These are phyloP conservation scores for Ascochyta fabae DNA, from an alignment of 2,329 filamentous ascomycete species.

Conservation along the genomic window DNA sequence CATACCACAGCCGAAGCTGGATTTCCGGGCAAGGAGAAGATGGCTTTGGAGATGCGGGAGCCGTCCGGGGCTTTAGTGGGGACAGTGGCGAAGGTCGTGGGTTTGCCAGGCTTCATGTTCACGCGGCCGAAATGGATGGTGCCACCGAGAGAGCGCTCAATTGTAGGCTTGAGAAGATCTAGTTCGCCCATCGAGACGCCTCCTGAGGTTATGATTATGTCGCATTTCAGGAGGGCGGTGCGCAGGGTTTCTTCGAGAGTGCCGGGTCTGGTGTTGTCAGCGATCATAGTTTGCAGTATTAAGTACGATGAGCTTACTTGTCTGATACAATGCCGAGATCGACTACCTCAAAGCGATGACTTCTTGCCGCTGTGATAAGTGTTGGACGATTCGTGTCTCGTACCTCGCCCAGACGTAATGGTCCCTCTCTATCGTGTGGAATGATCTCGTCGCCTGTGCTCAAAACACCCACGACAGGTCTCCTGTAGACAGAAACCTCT, in stretches of 20 bases:
- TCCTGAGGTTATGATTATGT: constrained; percentile 88
- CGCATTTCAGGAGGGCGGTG: constrained; percentile 73
- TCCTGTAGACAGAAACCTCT: constrained; percentile 74
- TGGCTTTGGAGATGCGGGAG: constrained; percentile 67
- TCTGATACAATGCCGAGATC: constrained; percentile 88
- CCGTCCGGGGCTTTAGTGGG: constrained; percentile 60
- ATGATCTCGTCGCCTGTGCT: constrained; percentile 97
- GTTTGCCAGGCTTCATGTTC: constrained; percentile 97
- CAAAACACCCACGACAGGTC: constrained; percentile 81
- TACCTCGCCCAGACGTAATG: constrained; percentile 80
- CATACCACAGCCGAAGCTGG: constrained; percentile 92
- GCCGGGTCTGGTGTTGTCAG: constrained; percentile 59
- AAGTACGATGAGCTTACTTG: constrained; percentile 50
- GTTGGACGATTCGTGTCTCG: constrained; percentile 92
- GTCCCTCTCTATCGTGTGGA: constrained; percentile 68
- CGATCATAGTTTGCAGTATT: constrained; percentile 15
- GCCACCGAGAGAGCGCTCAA: constrained; percentile 86
- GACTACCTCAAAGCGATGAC: constrained; percentile 77
- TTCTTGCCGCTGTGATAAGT: constrained; percentile 76
- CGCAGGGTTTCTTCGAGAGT: constrained; percentile 80
- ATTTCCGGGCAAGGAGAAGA: constrained; percentile 94
- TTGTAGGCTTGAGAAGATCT: constrained; percentile 93
- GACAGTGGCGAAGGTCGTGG: constrained; percentile 93
- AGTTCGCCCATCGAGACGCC: constrained; percentile 98
- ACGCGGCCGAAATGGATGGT: constrained; percentile 97